Conservation (phyloP, 2,329 filamentous ascomycete genomes). For the Ascochyta lentis region DNA sequence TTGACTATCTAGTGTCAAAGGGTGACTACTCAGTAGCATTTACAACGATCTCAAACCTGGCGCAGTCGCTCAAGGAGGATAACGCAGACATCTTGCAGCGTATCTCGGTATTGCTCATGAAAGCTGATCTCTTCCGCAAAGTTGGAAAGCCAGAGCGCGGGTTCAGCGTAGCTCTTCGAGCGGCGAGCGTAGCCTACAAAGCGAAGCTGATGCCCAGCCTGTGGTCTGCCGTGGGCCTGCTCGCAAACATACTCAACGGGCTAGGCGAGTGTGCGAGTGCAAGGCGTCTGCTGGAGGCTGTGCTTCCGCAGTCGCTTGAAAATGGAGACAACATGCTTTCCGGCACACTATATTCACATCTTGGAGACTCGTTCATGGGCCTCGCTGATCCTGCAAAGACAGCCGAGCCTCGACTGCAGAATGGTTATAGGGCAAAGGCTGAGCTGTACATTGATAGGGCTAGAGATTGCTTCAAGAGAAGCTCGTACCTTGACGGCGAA, state of each 20-base stretch:
- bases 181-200: slow-evolving; percentile 75
- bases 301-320: slow-evolving; percentile 77
- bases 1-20: slow-evolving; percentile 64
- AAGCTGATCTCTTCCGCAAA: slow-evolving; percentile 72
- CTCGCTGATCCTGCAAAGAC: slow-evolving; percentile 63
- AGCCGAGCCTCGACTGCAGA: slow-evolving; percentile 22
- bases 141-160: slow-evolving; percentile 74
- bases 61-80: slow-evolving; percentile 59
- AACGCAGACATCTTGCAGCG: slow-evolving; percentile 71
- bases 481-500: slow-evolving; percentile 73
- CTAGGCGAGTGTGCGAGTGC: slow-evolving; percentile 75
- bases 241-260: slow-evolving; percentile 73
- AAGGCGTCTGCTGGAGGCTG: slow-evolving; percentile 67
- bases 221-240: slow-evolving; percentile 72
- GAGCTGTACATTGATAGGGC: slow-evolving; percentile 48
- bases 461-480: slow-evolving; percentile 61
- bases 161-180: slow-evolving; percentile 78
- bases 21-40: slow-evolving; percentile 62
- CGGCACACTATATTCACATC: slow-evolving; percentile 70
- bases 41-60: slow-evolving; percentile 59
- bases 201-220: slow-evolving; percentile 72
- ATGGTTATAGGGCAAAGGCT: slow-evolving; percentile 37
- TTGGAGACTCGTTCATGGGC: slow-evolving; percentile 82
- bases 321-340: slow-evolving; percentile 67
- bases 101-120: slow-evolving; percentile 74